A percentile compares a stretch with the other conserved stretches of the same genome.
phyloP scores from a whole-genome alignment of 495 filamentous ascomycete species.

The Penicillium daleae region DNA sequence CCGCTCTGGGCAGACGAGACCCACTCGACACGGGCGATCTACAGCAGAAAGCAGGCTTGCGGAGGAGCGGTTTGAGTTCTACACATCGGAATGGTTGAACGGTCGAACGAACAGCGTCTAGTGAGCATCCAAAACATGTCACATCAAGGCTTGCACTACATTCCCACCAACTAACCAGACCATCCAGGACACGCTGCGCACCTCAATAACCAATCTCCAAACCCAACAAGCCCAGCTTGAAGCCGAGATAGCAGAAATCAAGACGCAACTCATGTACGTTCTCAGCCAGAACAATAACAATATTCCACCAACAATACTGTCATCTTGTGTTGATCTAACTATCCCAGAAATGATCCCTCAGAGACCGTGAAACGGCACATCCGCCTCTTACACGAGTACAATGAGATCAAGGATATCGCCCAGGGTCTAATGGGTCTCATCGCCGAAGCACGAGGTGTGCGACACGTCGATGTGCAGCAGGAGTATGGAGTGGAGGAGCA shows the following conservation, averaged over 20 bases:
- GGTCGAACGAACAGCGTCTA: not conserved
- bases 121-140: constrained; percentile 2
- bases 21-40: not conserved
- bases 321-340: not conserved
- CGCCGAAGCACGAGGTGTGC: constrained; percentile 68
- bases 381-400: constrained; percentile 71
- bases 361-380: constrained; percentile 68
- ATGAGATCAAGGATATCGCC: constrained; percentile 76
- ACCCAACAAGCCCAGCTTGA: constrained; percentile 34
- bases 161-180: constrained; percentile 6
- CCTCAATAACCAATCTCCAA: constrained; percentile 43
- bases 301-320: not conserved
- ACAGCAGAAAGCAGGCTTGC: not conserved
- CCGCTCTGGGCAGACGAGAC: constrained; percentile 8
- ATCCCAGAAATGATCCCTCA: constrained; percentile 36
- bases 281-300: not conserved
- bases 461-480: constrained; percentile 63
- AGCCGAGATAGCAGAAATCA: constrained; percentile 36
- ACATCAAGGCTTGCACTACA: too few relatives aligned
- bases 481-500: constrained; percentile 52
- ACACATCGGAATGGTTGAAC: not conserved
- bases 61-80: not conserved
- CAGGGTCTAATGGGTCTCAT: constrained; percentile 75
- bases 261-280: constrained; percentile 43
- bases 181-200: constrained; percentile 32